Evolutionary conservation across 2,329 filamentous ascomycete genomes (phyloP), one percentile per base, ranked within the genome.

Genomic region (Pseudogymnoascus sp.): DNA sequence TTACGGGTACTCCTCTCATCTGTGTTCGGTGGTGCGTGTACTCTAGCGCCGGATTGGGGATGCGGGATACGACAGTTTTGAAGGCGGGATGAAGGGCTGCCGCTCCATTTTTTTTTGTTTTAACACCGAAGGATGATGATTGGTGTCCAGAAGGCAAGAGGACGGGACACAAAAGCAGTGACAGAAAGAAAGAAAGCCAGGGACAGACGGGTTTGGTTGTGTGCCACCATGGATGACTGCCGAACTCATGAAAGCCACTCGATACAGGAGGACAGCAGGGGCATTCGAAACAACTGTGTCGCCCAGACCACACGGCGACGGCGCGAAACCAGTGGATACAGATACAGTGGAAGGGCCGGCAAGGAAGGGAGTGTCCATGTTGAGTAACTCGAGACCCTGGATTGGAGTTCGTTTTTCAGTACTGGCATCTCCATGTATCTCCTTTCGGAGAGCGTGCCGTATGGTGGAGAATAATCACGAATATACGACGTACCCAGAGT

Each of bases 1-100:
- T 56, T 12, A 14, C 46, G 26, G 46, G 26, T 56, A 5, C 14
- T n/a, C 3, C 24, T 26, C 43, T 28, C 22, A 24, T 33, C 26
- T 19, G 46, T 56, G 46, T 56, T 33, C 46, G 10, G 46, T 56
- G 26, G 46, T 31, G 46, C n/a, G 26, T 56, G 46, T 56, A 33
- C 14, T 53, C n/a, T 56, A 56, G 46, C 46, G 46, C 46, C 46
- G 46, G 46, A 56, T 56, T 56, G n/a, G 46, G 46, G 46, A 53
- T n/a, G 26, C 22, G 46, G n/a, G 46, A 53, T 53, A 19, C n/a
- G 26, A 56, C n/a, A 19, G 46, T 12, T 56, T 56, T 56, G 46
- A 56, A 56, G 46, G 46, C 26, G 46, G 46, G 46, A 53, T 53
- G 46, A n/a, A 53, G 46, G 26, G 46, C 24, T 53, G 2, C 26